Base-by-base conservation (phyloP, 192 early-diverging fungal species). In the Rhizophagus prolifer region DNA sequence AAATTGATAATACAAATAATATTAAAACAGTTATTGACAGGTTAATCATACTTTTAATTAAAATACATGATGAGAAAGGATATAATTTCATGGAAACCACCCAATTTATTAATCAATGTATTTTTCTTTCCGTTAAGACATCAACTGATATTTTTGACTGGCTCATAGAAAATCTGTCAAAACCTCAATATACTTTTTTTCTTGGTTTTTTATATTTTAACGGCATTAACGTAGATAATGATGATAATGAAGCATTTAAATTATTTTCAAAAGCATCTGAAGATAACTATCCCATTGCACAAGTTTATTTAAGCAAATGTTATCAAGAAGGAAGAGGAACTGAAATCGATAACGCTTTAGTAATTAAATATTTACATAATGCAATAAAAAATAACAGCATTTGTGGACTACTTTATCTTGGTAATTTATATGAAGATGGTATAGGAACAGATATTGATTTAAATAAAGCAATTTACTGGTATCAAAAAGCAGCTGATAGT, bases 391-490 rank as follows among this genome's bases (percentile, higher is more conserved):
- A 63, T 62, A 62, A 62, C 4, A 62, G 26, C 3, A 14, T 26
- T 0, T 26, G 12, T 26, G 25, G 60, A 31, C 85, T 85, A 62
- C 82, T 85, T 75, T 86, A 87, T 72, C 78, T 90, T 5, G 89
- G 84, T n/a, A 79, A 86, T 10, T 85, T 84, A 61, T 80, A 88
- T 14, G 84, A 87, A 70, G 78, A 82, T 14, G 88, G 88, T 19
- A 80, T 82, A 25, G 88, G 89, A 34, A 74, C 85, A 41, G 71
- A 70, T 23, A 81, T 80, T 38, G 79, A 90, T 72, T 70, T 85
- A n/a, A 75, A 77, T 13, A 80, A 88, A 60, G 88, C 89, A n/a
- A 83, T 88, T 13, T 80, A 84, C 66, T 88, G 87, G 86, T 90
- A 90, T 70, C 3, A 16, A 25, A 58, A 58, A 58, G 62, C 74